Evolutionary conservation across 2,329 filamentous ascomycete genomes (phyloP).

Genomic region (Fusarium sororula): DNA sequence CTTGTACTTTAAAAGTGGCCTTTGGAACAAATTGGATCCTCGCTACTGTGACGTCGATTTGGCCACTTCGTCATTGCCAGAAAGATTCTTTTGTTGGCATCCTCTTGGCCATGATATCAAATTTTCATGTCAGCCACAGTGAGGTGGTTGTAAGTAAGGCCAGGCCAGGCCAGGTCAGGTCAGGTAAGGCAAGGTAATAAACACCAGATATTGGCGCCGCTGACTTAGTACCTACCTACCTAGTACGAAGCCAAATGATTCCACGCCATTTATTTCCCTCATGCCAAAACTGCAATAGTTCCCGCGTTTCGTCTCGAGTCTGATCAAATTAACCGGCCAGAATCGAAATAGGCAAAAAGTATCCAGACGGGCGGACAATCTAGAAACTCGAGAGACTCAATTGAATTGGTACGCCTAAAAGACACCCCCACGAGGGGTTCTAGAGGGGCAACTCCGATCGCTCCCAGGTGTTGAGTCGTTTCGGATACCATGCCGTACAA

Average conservation of each 20-base stretch:
- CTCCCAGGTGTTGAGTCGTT: constrained; percentile 25
- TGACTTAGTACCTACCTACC: background rate
- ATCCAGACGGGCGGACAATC: background rate
- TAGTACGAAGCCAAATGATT: constrained; percentile 1
- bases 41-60: constrained; percentile 37
- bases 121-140: constrained; percentile 1
- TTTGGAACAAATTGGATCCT: constrained; percentile 15
- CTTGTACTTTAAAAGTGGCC: background rate
- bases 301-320: background rate
- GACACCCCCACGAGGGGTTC: constrained; percentile 26
- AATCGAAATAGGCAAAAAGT: constrained; percentile 30
- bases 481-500: constrained; percentile 25
- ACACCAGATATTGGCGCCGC: constrained; percentile 7
- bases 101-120: constrained; percentile 5
- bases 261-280: constrained; percentile 27
- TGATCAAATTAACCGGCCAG: constrained; percentile 31
- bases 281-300: constrained; percentile 17
- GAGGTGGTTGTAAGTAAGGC: background rate
- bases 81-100: background rate
- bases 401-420: constrained; percentile 30
- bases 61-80: constrained; percentile 27
- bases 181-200: background rate
- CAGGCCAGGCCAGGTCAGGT: background rate
- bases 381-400: constrained; percentile 12
- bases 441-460: constrained; percentile 30